A percentile compares a stretch with the other conserved stretches of the same genome.
These are phyloP conservation scores for Escallonia herrerae DNA, from an alignment of 129 eudicot genomes.

Conservation along the genomic window DNA sequence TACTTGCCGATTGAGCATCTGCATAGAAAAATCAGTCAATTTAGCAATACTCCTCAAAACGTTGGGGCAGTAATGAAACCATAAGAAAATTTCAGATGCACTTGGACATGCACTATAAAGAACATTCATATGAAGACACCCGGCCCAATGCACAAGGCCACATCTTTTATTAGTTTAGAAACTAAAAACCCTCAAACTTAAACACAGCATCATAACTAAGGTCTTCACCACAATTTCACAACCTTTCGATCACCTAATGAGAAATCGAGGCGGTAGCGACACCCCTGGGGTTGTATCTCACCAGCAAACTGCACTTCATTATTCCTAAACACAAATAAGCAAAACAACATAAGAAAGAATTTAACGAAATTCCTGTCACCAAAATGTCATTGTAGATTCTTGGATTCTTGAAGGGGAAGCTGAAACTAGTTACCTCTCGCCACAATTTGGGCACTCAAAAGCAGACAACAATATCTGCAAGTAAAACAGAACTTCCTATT, in stretches of 20 bases:
- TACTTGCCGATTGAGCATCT: conserved; percentile 90
- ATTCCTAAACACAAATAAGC: conserved; percentile 39
- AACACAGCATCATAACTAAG: too few relatives aligned
- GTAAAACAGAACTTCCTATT: background rate
- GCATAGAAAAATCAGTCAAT: conserved; percentile 25
- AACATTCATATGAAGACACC: too few relatives aligned
- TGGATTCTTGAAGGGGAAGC: background rate
- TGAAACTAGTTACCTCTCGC: conserved; percentile 58
- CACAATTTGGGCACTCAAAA: conserved; percentile 92
- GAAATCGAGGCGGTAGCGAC: conserved; percentile 46
- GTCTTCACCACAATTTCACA: conserved; percentile 6
- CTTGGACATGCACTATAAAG: too few relatives aligned
- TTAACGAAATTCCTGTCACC: background rate
- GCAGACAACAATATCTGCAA: conserved; percentile 88
- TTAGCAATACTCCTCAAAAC: background rate
- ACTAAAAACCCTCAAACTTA: too few relatives aligned
- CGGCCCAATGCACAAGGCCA: too few relatives aligned
- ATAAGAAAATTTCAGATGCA: background rate
- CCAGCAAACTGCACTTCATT: conserved; percentile 97
- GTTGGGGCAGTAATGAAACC: background rate
- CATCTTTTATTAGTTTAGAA: too few relatives aligned
- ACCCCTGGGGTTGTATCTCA: conserved; percentile 84
- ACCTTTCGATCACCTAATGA: conserved; percentile 77
- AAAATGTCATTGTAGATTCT: background rate
- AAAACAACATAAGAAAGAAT: conserved; percentile 2